These are phyloP conservation scores for Rosa multiflora DNA, from an alignment of 306 rosid genomes.

Conservation along the genomic window DNA sequence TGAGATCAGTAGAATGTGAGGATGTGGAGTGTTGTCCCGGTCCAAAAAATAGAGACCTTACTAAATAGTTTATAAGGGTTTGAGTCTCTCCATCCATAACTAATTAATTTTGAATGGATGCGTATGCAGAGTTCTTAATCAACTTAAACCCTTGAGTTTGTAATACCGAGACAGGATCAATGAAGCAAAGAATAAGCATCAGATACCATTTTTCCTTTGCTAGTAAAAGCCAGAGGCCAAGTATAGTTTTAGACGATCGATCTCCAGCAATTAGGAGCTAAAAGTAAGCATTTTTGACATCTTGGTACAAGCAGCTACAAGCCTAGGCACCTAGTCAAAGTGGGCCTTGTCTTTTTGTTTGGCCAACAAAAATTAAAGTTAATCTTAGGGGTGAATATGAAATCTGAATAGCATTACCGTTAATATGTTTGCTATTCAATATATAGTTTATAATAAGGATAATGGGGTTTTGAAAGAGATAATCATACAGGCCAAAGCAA, in stretches of 20 bases:
- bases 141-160: neutral
- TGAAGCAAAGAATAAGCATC: neutral
- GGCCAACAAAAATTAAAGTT: neutral
- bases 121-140: neutral
- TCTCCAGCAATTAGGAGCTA: neutral
- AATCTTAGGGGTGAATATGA: neutral
- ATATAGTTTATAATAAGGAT: no score
- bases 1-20: neutral
- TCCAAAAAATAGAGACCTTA: neutral
- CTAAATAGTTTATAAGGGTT: neutral
- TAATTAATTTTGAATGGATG: neutral
- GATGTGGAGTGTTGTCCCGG: neutral
- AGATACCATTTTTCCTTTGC: neutral
- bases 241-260: neutral
- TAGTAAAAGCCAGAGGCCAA: neutral
- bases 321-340: neutral
- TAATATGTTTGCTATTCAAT: no score
- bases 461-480: no score
- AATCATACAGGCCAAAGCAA: neutral
- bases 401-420: neutral
- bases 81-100: neutral
- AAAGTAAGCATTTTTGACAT: neutral
- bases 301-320: neutral
- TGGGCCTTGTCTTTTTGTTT: neutral
- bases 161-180: neutral